Base-by-base conservation (phyloP, 1,284 basidiomycete species). In the Cryptococcus sp. region DNA sequence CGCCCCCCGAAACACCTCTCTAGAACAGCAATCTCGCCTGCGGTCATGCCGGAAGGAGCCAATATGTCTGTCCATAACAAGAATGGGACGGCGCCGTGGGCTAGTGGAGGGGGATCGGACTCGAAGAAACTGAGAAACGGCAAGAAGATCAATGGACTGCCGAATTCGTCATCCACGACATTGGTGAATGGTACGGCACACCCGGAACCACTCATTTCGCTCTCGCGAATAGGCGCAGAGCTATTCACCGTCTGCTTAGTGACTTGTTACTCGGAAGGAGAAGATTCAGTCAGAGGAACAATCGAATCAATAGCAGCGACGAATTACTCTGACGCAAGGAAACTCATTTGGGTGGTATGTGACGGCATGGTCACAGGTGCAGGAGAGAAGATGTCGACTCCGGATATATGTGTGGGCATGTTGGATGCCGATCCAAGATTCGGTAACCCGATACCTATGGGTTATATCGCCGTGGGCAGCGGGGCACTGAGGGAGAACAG, bases 301-400 rank as follows among this genome's bases (percentile, higher is more conserved):
- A 83, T 98, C 57, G 93, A 98, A 75, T 91, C 92, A 6, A 93
- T 99, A 57, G 91, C 93, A 0, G 80, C 80, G 44, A 97, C 94
- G 0, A 88, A 85, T 4, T 99, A 98, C 78, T 91, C 92, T 8
- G 94, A 98, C 78, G 81, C 85, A 40, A 83, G 94, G 55, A 99
- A 99, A 77, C 82, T 99, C 20, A 79, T 99, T 43, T 96, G 97
- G 75, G 83, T 99, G 56, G 88, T 99, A 8, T 95, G 94, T 39
- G 96, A 99, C 77, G 96, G 96, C 5, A 98, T 99, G 92, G 93
- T 99, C 65, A 99, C 95, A 0, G 96, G 96, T 50, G 88, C 88
- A 3, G 96, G 96, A 52, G 95, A 99, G 81, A 91, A 93, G 77
- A 83, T 83, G 71, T 93, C 90, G 65, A 99, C 95, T 4, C 96